These are phyloP conservation scores for Ogataea ganodermae DNA, from an alignment of 805 yeast genomes.

Conservation along the genomic window DNA sequence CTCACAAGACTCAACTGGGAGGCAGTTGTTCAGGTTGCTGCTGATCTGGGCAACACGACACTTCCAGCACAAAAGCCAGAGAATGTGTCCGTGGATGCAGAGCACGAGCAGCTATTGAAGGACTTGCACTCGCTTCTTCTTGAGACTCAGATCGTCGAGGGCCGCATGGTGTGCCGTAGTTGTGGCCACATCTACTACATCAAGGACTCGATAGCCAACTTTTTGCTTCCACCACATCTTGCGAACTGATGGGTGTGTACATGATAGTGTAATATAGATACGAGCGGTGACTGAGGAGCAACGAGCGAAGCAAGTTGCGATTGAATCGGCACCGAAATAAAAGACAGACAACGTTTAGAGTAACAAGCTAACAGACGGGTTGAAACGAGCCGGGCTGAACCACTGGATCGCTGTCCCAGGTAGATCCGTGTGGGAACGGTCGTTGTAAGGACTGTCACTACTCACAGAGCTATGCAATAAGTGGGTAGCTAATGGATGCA, in stretches of 20 bases:
- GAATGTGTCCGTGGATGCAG: slow-evolving; percentile 45
- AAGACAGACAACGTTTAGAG: too few relatives aligned
- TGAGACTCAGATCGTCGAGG: slow-evolving; percentile 86
- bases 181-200: slow-evolving; percentile 88
- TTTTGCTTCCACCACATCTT: slow-evolving; percentile 91
- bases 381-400: neutral
- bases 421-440: too few relatives aligned
- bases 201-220: slow-evolving; percentile 92
- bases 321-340: too few relatives aligned
- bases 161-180: slow-evolving; percentile 83
- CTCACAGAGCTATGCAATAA: too few relatives aligned
- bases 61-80: slow-evolving; percentile 66
- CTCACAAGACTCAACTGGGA: slow-evolving; percentile 86
- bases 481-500: too few relatives aligned
- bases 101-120: slow-evolving; percentile 55
- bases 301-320: neutral
- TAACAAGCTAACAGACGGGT: neutral
- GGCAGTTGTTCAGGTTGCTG: slow-evolving; percentile 76
- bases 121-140: slow-evolving; percentile 78
- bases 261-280: neutral
- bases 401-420: too few relatives aligned
- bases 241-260: slow-evolving; percentile 40
- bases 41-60: slow-evolving; percentile 66
- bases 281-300: neutral
- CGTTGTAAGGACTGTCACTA: too few relatives aligned